Evolutionary conservation across 2,329 filamentous ascomycete genomes (phyloP).

Genomic region (Fusarium sarcochroum): DNA sequence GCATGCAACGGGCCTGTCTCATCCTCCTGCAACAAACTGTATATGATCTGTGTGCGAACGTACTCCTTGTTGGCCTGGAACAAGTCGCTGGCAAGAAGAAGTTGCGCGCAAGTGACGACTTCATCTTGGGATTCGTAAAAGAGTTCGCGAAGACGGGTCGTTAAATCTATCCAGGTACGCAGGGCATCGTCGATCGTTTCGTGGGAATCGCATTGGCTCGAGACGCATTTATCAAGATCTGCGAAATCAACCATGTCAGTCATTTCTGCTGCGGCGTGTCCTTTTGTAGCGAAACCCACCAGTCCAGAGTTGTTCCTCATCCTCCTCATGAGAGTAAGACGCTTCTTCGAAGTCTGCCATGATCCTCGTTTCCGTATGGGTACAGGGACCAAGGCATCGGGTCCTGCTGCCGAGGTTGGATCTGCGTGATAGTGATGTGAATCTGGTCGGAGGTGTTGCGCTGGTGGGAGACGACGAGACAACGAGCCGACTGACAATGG

Average conservation of each 20-base stretch:
- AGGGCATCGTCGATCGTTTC: slow-evolving; percentile 85
- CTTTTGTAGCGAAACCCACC: slow-evolving; percentile 64
- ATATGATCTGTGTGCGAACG: slow-evolving; percentile 91
- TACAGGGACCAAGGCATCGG: slow-evolving; percentile 55
- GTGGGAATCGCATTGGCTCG: slow-evolving; percentile 64
- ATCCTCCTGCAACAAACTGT: slow-evolving; percentile 92
- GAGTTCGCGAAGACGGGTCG: slow-evolving; percentile 80
- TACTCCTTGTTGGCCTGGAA: slow-evolving; percentile 85
- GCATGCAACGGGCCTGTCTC: slow-evolving; percentile 84
- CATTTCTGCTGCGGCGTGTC: slow-evolving; percentile 2
- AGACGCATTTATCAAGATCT: slow-evolving; percentile 66
- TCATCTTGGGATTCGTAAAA: slow-evolving; percentile 84
- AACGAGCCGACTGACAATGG: slow-evolving; percentile 40
- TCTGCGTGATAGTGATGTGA: slow-evolving; percentile 13
- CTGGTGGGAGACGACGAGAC: slow-evolving; percentile 30
- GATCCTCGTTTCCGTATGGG: slow-evolving; percentile 51
- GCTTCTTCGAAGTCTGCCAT: slow-evolving; percentile 74
- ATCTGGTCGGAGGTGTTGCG: slow-evolving; percentile 17
- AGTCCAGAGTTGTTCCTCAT: slow-evolving; percentile 90
- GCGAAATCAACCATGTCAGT: slow-evolving; percentile 30
- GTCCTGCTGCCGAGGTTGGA: slow-evolving; percentile 41
- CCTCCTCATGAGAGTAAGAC: slow-evolving; percentile 79
- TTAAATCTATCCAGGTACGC: slow-evolving; percentile 85
- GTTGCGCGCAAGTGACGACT: slow-evolving; percentile 83
- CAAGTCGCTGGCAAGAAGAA: slow-evolving; percentile 80